These are phyloP conservation scores for Kluyveromyces marxianus DNA, from an alignment of 1,139 yeast species.

Conservation along the genomic window DNA sequence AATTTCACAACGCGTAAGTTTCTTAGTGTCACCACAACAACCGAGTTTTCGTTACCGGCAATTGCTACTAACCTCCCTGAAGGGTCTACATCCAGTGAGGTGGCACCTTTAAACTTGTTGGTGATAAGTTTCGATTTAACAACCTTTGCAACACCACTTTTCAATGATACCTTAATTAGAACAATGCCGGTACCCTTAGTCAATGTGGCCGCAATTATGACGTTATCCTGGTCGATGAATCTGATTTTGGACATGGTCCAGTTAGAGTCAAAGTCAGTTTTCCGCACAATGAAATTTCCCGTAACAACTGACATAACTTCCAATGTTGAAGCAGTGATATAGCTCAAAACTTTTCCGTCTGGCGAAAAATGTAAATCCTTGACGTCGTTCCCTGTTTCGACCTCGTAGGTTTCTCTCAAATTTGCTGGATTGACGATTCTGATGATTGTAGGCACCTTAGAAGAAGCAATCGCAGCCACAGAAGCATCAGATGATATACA, in stretches of 20 bases:
- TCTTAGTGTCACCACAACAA: constrained; percentile 46
- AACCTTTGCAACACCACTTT: constrained; percentile 31
- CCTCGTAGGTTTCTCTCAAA: constrained; percentile 45
- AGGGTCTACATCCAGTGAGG: constrained; percentile 53
- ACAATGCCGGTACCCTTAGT: constrained; percentile 39
- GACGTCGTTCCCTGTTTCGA: constrained; percentile 47
- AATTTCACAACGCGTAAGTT: constrained; percentile 45
- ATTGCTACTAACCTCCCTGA: constrained; percentile 49
- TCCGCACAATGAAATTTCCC: constrained; percentile 34
- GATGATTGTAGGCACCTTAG: constrained; percentile 49
- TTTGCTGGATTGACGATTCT: constrained; percentile 52
- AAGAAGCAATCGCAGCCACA: constrained; percentile 57
- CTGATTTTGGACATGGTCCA: constrained; percentile 49
- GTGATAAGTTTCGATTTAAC: constrained; percentile 40
- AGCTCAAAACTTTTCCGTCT: constrained; percentile 48
- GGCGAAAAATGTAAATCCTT: constrained; percentile 42
- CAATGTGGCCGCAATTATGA: constrained; percentile 48
- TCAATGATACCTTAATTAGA: constrained; percentile 25
- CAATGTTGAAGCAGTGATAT: constrained; percentile 47
- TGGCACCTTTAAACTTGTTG: constrained; percentile 53
- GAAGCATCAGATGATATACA: constrained; percentile 46
- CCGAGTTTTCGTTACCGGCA: constrained; percentile 70
- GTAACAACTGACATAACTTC: constrained; percentile 42
- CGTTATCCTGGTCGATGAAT: constrained; percentile 46
- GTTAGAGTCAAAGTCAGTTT: constrained; percentile 30